Evolutionary conservation across 768 basidiomycete genomes (phyloP).

Genomic region (Pleurotus djamor): DNA sequence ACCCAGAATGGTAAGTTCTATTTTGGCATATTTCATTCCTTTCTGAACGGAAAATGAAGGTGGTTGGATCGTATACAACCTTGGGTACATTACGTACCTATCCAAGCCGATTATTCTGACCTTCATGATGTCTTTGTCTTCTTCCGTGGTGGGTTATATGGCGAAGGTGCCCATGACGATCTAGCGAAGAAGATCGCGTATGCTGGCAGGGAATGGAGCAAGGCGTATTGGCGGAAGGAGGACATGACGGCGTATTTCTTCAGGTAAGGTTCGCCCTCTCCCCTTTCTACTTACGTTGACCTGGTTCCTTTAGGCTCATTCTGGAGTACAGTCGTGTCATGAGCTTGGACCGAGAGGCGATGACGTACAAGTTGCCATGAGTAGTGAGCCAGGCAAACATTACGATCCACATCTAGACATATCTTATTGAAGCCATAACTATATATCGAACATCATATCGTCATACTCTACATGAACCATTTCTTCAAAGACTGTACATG

Average conservation of each 20-base stretch:
- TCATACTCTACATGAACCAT: too few relatives aligned
- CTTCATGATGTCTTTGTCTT: constrained; percentile 65
- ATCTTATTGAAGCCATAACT: too few relatives aligned
- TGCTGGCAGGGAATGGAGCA: constrained; percentile 50
- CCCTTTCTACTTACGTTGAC: background rate
- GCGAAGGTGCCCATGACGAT: constrained; percentile 51
- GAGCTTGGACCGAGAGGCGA: background rate
- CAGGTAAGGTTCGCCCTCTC: constrained; percentile 27
- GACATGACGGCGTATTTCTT: constrained; percentile 54
- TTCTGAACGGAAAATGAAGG: constrained; percentile 23
- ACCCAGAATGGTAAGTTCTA: constrained; percentile 57
- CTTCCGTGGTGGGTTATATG: constrained; percentile 54
- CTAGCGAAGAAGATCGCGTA: constrained; percentile 51
- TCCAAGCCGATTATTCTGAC: constrained; percentile 58
- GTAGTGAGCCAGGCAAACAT: background rate
- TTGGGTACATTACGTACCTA: constrained; percentile 71
- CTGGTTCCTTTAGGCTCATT: background rate
- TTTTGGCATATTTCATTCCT: background rate
- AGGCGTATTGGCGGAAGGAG: constrained; percentile 47
- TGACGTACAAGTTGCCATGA: background rate
- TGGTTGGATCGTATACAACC: constrained; percentile 52
- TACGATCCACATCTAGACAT: too few relatives aligned
- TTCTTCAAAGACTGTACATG: too few relatives aligned
- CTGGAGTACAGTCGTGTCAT: background rate
- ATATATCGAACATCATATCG: too few relatives aligned